Percentiles rank a stretch among this genome's conserved stretches.
These are phyloP conservation scores for Triticum turgidum DNA, from an alignment of 176 grass and related monocot genomes.

Conservation along the genomic window DNA sequence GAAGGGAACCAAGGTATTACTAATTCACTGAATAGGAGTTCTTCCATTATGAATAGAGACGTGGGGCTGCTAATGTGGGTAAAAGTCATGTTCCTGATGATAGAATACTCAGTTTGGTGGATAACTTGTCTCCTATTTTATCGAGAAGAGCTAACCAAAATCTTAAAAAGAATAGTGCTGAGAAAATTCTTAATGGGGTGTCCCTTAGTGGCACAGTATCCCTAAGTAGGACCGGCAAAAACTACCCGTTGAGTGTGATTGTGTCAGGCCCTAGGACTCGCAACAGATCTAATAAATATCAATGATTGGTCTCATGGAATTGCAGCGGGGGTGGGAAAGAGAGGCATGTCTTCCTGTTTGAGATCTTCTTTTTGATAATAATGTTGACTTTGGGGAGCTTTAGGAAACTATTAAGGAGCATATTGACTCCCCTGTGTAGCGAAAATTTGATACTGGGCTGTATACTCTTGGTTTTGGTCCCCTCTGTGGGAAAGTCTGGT, in stretches of 20 bases:
- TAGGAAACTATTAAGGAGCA: not conserved
- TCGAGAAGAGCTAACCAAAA: too few species aligned
- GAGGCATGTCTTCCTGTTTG: not conserved
- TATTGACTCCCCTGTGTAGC: not conserved
- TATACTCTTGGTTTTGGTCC: not conserved
- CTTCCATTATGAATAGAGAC: too few species aligned
- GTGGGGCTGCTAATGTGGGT: too few species aligned
- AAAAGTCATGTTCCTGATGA: too few species aligned
- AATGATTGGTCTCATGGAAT: not conserved
- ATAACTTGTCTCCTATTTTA: too few species aligned
- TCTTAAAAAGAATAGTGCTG: too few species aligned
- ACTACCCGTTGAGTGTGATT: not conserved
- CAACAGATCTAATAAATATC: not conserved
- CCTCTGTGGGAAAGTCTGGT: not conserved
- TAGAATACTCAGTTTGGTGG: too few species aligned
- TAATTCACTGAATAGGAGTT: not conserved
- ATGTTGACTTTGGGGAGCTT: not conserved
- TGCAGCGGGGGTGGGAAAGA: not conserved
- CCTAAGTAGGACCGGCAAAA: not conserved
- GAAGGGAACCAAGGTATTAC: conserved; percentile 6
- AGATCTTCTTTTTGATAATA: not conserved
- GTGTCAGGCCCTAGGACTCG: not conserved
- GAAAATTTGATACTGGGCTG: not conserved
- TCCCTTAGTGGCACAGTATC: not conserved
- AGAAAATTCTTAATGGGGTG: not conserved